Percentiles rank a stretch among this genome's conserved stretches.
These are phyloP conservation scores for Eragrostis nindensis DNA, from an alignment of 176 grass and related monocot species.

Conservation along the genomic window DNA sequence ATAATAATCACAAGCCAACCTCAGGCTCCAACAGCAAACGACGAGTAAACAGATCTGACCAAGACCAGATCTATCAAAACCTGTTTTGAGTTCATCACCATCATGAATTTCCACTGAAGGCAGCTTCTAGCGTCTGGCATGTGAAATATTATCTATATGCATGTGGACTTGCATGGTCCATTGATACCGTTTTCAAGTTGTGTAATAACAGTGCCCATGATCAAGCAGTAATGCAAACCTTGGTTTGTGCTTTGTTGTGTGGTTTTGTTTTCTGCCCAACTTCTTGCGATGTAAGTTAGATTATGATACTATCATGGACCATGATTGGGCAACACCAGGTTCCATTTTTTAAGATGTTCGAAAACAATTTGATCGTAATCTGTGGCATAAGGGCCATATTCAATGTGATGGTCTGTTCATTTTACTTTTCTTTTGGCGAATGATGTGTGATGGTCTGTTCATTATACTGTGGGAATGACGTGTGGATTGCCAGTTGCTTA, in stretches of 20 bases:
- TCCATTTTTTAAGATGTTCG: background rate
- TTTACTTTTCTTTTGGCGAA: no score
- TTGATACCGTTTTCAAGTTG: background rate
- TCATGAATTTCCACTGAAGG: no score
- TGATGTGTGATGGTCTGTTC: no score
- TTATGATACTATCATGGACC: no score
- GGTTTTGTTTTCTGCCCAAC: background rate
- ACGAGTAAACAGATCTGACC: conserved; percentile 53
- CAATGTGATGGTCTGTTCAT: no score
- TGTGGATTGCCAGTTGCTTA: background rate
- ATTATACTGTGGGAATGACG: background rate
- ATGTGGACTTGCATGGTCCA: conserved; percentile 1
- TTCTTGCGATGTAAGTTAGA: background rate
- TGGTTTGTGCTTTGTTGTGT: conserved; percentile 34
- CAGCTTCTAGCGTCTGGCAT: background rate
- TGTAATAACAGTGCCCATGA: conserved; percentile 34
- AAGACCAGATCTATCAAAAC: conserved; percentile 62
- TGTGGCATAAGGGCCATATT: background rate
- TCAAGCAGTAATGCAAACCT: background rate
- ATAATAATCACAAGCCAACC: conserved; percentile 51
- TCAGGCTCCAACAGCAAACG: conserved; percentile 44
- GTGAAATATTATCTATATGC: conserved; percentile 47
- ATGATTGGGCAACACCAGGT: background rate
- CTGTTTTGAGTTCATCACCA: conserved; percentile 43
- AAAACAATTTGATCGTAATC: background rate